Evolutionary conservation across 2,329 filamentous ascomycete genomes (phyloP).

Genomic region (Aspergillus luchuensis): DNA sequence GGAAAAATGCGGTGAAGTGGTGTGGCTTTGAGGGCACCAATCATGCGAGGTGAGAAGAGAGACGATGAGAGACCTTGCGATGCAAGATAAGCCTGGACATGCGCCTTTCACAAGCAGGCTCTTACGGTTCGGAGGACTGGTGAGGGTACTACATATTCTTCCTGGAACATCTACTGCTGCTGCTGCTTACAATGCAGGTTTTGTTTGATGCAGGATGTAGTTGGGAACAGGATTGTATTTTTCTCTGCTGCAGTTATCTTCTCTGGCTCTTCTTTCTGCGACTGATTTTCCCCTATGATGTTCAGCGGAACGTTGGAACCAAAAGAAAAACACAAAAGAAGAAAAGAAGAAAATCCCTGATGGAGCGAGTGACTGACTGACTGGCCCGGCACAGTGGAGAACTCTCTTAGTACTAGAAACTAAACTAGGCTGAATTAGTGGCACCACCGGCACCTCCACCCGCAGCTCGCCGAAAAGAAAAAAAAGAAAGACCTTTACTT

Average conservation of each 20-base stretch:
- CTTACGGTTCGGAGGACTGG: too few relatives aligned
- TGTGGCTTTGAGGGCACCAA: conserved; percentile 16
- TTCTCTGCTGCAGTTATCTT: not conserved
- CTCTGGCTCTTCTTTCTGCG: not conserved
- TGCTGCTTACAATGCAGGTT: too few relatives aligned
- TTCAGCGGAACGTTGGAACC: too few relatives aligned
- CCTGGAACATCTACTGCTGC: too few relatives aligned
- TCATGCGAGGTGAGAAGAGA: conserved; percentile 2
- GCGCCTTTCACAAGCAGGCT: not conserved
- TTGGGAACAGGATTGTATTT: too few relatives aligned
- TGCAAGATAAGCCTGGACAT: not conserved
- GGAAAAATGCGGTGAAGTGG: conserved; percentile 21
- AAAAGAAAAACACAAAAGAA: conserved; percentile 3
- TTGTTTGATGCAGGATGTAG: too few relatives aligned
- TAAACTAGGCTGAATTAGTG: not conserved
- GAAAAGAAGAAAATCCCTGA: not conserved
- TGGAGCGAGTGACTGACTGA: not conserved
- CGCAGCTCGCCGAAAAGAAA: not conserved
- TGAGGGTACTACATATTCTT: too few relatives aligned
- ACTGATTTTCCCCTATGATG: too few relatives aligned
- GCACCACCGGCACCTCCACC: not conserved
- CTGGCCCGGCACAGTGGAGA: not conserved
- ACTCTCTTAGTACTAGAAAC: not conserved
- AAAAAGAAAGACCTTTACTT: not conserved
- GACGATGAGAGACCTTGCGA: not conserved